Conservation (phyloP, 2,329 filamentous ascomycete genomes). For the Paramyrothecium sp. region DNA sequence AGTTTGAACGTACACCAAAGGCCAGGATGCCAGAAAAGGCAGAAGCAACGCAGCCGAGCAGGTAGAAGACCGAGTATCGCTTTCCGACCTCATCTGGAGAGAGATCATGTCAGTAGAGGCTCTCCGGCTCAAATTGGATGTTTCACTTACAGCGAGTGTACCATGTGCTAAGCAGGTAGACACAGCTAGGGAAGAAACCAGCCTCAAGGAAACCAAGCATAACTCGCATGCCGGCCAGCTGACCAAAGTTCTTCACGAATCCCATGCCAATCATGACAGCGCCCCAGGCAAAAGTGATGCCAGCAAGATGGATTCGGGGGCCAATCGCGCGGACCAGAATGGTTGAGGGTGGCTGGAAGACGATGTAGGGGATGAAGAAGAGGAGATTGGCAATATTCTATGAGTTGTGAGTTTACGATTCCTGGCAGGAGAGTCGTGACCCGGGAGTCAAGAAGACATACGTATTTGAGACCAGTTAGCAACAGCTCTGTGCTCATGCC, state of each 20-base stretch:
- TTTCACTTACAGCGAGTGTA: conserved; percentile 59
- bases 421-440: background rate
- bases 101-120: background rate
- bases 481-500: conserved; percentile 52
- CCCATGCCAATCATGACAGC: conserved; percentile 64
- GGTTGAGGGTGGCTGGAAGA: conserved; percentile 72
- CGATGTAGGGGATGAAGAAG: conserved; percentile 72
- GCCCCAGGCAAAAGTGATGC: conserved; percentile 60
- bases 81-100: conserved; percentile 63
- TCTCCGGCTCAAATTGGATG: background rate
- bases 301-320: conserved; percentile 53
- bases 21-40: conserved; percentile 69
- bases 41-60: conserved; percentile 64
- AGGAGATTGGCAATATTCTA: conserved; percentile 66
- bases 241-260: conserved; percentile 51
- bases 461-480: conserved; percentile 20
- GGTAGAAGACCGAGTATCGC: conserved; percentile 67
- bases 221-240: conserved; percentile 54
- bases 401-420: background rate
- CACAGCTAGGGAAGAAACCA: conserved; percentile 70
- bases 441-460: background rate
- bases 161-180: conserved; percentile 74
- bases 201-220: conserved; percentile 65
- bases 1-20: conserved; percentile 53
- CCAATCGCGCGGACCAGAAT: conserved; percentile 67